Evolutionary conservation across 1,284 basidiomycete genomes (phyloP).

Genomic region (Boletus semigastroideus): DNA sequence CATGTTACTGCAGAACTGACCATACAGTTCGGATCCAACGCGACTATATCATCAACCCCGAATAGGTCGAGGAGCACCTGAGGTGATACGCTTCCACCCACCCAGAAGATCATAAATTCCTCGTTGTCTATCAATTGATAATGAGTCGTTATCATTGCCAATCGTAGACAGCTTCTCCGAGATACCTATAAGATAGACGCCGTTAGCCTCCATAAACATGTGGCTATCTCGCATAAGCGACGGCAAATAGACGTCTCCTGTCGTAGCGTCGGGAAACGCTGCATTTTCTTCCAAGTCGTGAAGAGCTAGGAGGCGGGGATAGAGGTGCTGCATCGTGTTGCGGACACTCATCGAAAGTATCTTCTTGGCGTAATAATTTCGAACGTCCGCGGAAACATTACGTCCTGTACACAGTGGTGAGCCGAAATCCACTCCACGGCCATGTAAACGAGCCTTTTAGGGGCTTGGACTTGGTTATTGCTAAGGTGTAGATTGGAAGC

Average conservation of each 20-base stretch:
- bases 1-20: slow-evolving; percentile 39
- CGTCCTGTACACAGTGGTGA: slow-evolving; percentile 50
- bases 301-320: slow-evolving; percentile 87
- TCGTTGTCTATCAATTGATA: slow-evolving; percentile 75
- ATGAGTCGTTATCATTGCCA: slow-evolving; percentile 19
- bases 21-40: slow-evolving; percentile 72
- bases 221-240: slow-evolving; percentile 84
- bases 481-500: slow-evolving; percentile 83
- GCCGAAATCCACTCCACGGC: slow-evolving; percentile 2
- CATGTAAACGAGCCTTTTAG: slow-evolving; percentile 68
- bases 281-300: slow-evolving; percentile 80
- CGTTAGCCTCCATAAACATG: slow-evolving; percentile 86
- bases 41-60: slow-evolving; percentile 76
- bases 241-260: slow-evolving; percentile 69
- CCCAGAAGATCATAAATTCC: slow-evolving; percentile 88
- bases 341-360: slow-evolving; percentile 73
- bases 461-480: slow-evolving; percentile 88
- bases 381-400: slow-evolving; percentile 90
- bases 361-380: slow-evolving; percentile 83
- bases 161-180: slow-evolving; percentile 17
- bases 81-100: slow-evolving; percentile 81
- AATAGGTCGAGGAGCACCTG: slow-evolving; percentile 86
- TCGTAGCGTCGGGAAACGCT: slow-evolving; percentile 62
- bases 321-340: slow-evolving; percentile 77
- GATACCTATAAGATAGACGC: slow-evolving; percentile 88